Conservation (phyloP, 257 asterid genomes). For the Solanum corneliomulleri region DNA sequence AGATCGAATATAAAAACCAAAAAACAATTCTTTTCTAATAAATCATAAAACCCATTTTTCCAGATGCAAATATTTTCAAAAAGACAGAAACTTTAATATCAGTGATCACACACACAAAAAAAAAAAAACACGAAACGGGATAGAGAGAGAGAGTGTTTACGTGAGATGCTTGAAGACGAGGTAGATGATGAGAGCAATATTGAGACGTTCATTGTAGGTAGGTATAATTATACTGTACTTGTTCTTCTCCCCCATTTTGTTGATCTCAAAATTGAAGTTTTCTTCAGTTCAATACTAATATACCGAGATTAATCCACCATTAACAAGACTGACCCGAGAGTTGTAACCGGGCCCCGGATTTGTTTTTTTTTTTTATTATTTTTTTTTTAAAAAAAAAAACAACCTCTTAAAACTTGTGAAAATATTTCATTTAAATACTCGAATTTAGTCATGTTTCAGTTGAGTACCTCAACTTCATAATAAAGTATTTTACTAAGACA, state of each 20-base stretch:
- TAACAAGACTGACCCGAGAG: neutral
- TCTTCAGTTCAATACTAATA: neutral
- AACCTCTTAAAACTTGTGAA: neutral
- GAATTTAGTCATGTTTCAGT: neutral
- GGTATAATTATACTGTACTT: constrained; percentile 88
- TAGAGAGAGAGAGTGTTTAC: constrained; percentile 12
- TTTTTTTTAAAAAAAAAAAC: too few species aligned
- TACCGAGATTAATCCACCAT: neutral
- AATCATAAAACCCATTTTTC: neutral
- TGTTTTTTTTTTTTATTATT: neutral
- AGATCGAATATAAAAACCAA: neutral
- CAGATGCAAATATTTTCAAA: neutral
- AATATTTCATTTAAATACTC: neutral
- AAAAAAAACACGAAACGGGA: neutral
- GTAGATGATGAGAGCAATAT: constrained; percentile 77
- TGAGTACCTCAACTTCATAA: neutral
- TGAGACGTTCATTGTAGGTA: constrained; percentile 95
- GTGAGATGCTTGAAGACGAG: constrained; percentile 85
- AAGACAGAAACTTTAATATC: neutral
- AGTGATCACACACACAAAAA: neutral
- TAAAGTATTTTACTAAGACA: neutral
- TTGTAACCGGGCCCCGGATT: neutral
- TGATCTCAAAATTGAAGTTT: constrained; percentile 6
- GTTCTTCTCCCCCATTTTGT: constrained; percentile 35
- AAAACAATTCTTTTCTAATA: neutral